phyloP scores from a whole-genome alignment of 805 yeast species.

The Wickerhamiella bombiphila region DNA sequence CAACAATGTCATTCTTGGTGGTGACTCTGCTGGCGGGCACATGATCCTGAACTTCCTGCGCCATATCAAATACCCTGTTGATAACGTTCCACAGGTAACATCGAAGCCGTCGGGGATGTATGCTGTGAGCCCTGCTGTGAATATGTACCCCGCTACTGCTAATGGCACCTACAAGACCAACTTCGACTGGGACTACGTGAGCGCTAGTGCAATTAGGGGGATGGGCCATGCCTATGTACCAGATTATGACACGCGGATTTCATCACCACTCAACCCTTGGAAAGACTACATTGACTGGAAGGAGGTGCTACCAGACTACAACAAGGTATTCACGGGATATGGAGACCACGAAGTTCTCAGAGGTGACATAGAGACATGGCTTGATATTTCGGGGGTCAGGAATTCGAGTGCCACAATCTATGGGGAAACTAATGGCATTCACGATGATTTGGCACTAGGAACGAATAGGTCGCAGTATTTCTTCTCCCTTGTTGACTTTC shows the following conservation, averaged over 20 bases:
- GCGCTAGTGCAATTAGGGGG: not conserved
- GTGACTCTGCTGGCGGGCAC: slow-evolving; percentile 5
- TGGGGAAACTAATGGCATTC: slow-evolving; percentile 15
- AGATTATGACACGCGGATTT: too few relatives aligned
- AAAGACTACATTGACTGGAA: slow-evolving; percentile 3
- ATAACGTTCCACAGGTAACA: slow-evolving; percentile 2
- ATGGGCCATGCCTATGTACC: too few relatives aligned
- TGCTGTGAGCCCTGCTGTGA: not conserved
- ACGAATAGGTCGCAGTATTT: too few relatives aligned
- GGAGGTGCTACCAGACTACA: slow-evolving; percentile 3
- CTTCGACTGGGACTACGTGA: not conserved
- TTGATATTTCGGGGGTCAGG: not conserved
- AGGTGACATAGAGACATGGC: slow-evolving; percentile 4
- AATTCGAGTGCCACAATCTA: slow-evolving; percentile 1
- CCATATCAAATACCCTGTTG: slow-evolving; percentile 2
- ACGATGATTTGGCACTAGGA: too few relatives aligned
- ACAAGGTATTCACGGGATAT: slow-evolving; percentile 3
- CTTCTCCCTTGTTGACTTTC: too few relatives aligned
- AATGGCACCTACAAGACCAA: slow-evolving; percentile 1
- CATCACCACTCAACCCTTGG: slow-evolving; percentile 1
- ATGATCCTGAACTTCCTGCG: slow-evolving; percentile 3
- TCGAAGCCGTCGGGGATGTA: not conserved
- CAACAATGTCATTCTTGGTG: slow-evolving; percentile 12
- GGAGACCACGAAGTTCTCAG: slow-evolving; percentile 12
- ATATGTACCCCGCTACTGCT: not conserved